Evolutionary conservation across 148 eudicot species (phyloP).

Genomic region (Silene latifolia): DNA sequence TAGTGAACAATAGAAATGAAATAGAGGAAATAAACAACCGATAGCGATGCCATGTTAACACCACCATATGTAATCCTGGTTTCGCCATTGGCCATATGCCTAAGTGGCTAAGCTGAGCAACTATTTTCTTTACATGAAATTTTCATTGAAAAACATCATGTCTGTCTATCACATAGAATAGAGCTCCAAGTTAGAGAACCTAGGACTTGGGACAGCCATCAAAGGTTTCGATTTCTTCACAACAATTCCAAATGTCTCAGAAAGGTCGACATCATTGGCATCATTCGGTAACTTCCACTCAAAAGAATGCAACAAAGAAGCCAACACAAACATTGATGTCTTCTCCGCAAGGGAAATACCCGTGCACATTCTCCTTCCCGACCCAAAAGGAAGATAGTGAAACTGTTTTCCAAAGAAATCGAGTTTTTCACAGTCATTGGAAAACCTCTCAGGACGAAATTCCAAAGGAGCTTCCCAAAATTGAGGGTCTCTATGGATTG

Average conservation of each 20-base stretch:
- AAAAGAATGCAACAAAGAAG: slow-evolving; percentile 38
- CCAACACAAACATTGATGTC: slow-evolving; percentile 28
- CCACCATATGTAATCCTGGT: too few relatives aligned
- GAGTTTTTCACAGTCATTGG: slow-evolving; percentile 21
- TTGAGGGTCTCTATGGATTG: slow-evolving; percentile 35
- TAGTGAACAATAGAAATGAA: too few relatives aligned
- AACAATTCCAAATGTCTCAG: slow-evolving; percentile 35
- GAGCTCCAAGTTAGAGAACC: slow-evolving; percentile 18
- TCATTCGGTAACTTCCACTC: slow-evolving; percentile 34
- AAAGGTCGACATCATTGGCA: slow-evolving; percentile 28
- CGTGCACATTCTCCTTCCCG: slow-evolving; percentile 45
- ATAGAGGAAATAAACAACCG: too few relatives aligned
- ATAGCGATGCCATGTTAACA: too few relatives aligned
- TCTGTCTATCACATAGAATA: neutral
- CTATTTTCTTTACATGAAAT: too few relatives aligned
- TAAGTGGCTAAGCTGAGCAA: too few relatives aligned
- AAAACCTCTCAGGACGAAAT: slow-evolving; percentile 38
- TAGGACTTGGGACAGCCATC: slow-evolving; percentile 26
- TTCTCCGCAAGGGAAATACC: slow-evolving; percentile 39
- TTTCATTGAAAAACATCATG: too few relatives aligned
- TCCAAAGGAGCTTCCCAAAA: slow-evolving; percentile 26
- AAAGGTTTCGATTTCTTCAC: slow-evolving; percentile 32
- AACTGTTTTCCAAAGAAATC: slow-evolving; percentile 29
- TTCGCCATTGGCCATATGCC: too few relatives aligned
- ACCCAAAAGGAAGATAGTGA: slow-evolving; percentile 40